Evolutionary conservation across 108 stramenopile genomes (phyloP).

Genomic region (Nitzschia sp.): DNA sequence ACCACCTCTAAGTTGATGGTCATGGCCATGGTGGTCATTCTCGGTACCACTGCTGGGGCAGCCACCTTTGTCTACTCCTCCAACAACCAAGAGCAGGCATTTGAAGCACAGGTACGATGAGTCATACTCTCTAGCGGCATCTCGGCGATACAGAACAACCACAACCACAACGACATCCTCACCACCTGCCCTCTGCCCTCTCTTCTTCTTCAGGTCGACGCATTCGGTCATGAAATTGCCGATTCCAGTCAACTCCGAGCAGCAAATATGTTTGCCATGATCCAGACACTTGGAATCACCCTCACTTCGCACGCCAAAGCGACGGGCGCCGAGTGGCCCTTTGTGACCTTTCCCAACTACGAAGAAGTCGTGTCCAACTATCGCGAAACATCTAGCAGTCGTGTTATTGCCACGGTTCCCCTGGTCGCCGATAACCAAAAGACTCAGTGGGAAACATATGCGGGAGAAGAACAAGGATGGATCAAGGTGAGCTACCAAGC

Average conservation of each 20-base stretch:
- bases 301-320: neutral
- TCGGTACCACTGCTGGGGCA: neutral
- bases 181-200: no score
- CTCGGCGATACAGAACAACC: no score
- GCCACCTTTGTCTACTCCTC: neutral
- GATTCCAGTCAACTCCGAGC: neutral
- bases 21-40: neutral
- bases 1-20: neutral
- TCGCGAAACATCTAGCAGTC: neutral
- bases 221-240: conserved; percentile 9
- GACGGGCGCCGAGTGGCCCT: conserved; percentile 2
- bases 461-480: conserved; percentile 24
- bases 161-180: no score
- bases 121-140: no score
- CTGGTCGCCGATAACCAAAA: conserved; percentile 2
- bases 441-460: conserved; percentile 15
- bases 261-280: conserved; percentile 2
- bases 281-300: neutral
- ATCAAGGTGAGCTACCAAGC: conserved; percentile 6
- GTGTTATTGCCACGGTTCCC: conserved; percentile 16
- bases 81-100: neutral
- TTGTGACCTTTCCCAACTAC: conserved; percentile 9
- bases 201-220: conserved; percentile 13
- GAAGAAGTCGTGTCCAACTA: conserved; percentile 12
- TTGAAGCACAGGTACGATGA: conserved; percentile 8